Evolutionary conservation across 1,139 yeast genomes (phyloP), one percentile per base, ranked within the genome.

Genomic region (Geotrichum fermentans): DNA sequence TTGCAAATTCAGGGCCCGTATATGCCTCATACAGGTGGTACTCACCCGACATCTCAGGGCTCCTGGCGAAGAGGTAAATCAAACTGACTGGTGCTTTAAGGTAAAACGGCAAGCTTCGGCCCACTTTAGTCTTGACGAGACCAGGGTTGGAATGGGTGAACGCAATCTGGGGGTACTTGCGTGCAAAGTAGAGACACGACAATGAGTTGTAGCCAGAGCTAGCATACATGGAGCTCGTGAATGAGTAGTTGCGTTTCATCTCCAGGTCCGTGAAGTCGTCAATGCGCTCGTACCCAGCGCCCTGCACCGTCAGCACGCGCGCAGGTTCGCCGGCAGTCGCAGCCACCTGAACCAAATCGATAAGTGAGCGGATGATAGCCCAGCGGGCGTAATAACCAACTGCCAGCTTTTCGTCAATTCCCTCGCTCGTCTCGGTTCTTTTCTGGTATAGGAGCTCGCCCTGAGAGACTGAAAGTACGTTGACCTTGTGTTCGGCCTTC

Each of bases 91-190:
- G 26, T 1, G 36, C 14, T 59, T 48, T 18, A 53, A 40, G 40
- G 29, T 37, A 52, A 57, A 56, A 53, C 17, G 62, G 63, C 16
- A 61, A 52, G 16, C 52, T 54, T 17, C 62, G 51, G 14, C 26
- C 33, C 22, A 57, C 55, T 17, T 53, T 53, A 8, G 67, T 61
- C 7, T 49, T 45, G 29, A 65, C 66, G 10, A 56, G 5, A 4
- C 68, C 68, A 5, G 68, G 68, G 49, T 45, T 48, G n/a, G 56
- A 53, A 51, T 65, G 68, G 21, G 50, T 51, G 45, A 64, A 65
- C 3, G 58, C 29, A 13, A 64, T 47, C 3, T 56, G 46, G 17
- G 68, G 66, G 47, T 63, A 57, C 14, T 49, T 43, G 20, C 52
- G 43, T 2, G 62, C 61, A 49, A 63, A 60, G 18, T 55, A 44